phyloP scores from a whole-genome alignment of 129 eudicot genomes.

The Arctium minus region DNA sequence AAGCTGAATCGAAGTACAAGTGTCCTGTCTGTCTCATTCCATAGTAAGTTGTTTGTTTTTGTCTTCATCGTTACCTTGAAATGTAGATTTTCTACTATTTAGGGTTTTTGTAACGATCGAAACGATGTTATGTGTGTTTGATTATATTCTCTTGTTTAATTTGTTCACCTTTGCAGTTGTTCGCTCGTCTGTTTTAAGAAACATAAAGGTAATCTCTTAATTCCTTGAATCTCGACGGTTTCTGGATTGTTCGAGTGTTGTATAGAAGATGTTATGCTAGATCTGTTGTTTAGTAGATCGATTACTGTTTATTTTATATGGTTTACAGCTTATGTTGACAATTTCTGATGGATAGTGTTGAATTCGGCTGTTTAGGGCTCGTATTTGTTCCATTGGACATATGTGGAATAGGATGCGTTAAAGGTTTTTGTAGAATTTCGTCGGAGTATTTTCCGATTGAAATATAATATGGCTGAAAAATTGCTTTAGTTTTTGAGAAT shows the following conservation, averaged over 20 bases:
- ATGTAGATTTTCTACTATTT: background rate
- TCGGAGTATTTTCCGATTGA: background rate
- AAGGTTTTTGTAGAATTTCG: background rate
- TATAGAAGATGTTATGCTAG: background rate
- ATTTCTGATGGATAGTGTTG: background rate
- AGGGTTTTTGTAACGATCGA: background rate
- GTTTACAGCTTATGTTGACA: background rate
- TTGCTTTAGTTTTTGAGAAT: background rate
- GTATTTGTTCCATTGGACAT: background rate
- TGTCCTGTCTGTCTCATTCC: constrained; percentile 66
- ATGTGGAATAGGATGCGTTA: background rate
- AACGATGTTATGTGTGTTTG: background rate
- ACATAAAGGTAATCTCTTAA: constrained; percentile 63
- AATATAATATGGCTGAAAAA: background rate
- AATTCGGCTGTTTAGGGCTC: constrained; percentile 5
- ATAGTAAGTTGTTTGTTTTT: constrained; percentile 37
- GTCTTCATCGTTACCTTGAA: background rate
- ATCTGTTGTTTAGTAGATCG: background rate
- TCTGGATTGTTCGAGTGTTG: background rate
- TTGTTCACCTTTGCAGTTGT: constrained; percentile 43
- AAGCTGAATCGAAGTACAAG: constrained; percentile 70
- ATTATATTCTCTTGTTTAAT: background rate
- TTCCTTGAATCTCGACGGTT: background rate
- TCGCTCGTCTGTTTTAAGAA: constrained; percentile 76
- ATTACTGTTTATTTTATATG: background rate